Evolutionary conservation across 73 alveolate genomes (phyloP).

Genomic region (Symbiodinium pilosum): DNA sequence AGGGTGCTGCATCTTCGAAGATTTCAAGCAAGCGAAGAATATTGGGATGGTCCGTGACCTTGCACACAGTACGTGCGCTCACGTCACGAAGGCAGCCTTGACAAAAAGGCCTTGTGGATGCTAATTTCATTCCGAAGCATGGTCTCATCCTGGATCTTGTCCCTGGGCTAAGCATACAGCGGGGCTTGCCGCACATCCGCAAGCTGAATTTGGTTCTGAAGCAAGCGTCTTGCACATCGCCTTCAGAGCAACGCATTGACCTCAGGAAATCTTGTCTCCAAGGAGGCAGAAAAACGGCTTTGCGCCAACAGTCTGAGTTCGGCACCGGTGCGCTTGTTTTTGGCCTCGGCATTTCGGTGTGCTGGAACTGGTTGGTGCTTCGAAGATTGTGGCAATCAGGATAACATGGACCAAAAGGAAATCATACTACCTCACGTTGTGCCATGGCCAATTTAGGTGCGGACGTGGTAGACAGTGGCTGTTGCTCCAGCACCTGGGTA

Average conservation of each 20-base stretch:
- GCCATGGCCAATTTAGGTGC: background rate
- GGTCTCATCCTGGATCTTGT: slow-evolving; percentile 81
- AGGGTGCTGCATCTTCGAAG: slow-evolving; percentile 48
- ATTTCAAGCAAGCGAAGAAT: slow-evolving; percentile 72
- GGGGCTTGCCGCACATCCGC: no score
- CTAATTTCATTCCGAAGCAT: slow-evolving; percentile 91
- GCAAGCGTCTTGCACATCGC: slow-evolving; percentile 71
- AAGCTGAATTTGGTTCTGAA: no score
- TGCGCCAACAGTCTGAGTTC: background rate
- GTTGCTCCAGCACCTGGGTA: slow-evolving; percentile 82
- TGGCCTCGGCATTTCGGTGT: slow-evolving; percentile 34
- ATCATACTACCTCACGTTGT: no score
- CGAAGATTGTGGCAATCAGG: no score
- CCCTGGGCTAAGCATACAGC: background rate
- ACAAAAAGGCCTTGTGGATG: slow-evolving; percentile 64
- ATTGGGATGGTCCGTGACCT: slow-evolving; percentile 94
- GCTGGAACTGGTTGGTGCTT: no score
- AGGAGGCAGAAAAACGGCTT: background rate
- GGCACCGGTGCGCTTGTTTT: slow-evolving; percentile 70
- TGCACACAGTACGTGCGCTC: background rate
- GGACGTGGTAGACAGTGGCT: slow-evolving; percentile 79
- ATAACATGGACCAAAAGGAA: no score
- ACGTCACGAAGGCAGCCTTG: background rate
- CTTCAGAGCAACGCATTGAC: slow-evolving; percentile 67
- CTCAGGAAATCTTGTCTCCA: no score